Evolutionary conservation across 148 eudicot species (phyloP).

Genomic region (Vaccinium vitisidaea): DNA sequence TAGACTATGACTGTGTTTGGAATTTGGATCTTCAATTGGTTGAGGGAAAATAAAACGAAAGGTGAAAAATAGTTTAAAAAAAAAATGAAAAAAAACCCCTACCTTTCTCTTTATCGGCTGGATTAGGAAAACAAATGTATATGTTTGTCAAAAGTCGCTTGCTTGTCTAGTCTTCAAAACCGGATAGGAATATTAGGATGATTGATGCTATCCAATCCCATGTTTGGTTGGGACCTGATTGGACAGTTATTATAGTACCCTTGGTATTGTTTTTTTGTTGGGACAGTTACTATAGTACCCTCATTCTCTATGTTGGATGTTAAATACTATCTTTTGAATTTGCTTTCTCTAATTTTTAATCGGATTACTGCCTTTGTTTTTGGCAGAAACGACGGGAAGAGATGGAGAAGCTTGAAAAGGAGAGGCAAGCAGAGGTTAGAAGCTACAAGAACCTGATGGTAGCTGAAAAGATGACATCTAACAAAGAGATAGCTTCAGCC

Average conservation of each 20-base stretch:
- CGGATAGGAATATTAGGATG: background rate
- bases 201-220: background rate
- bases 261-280: background rate
- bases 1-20: background rate
- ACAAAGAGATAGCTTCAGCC: conserved; percentile 82
- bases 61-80: background rate
- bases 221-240: background rate
- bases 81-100: background rate
- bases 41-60: background rate
- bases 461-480: conserved; percentile 97
- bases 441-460: conserved; percentile 99
- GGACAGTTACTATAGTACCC: background rate
- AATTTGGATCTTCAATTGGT: background rate
- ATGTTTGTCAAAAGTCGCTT: background rate
- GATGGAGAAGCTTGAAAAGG: conserved; percentile 87
- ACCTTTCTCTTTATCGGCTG: background rate
- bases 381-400: conserved; percentile 86
- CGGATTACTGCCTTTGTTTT: conserved; percentile 1
- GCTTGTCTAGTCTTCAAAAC: background rate
- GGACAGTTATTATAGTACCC: background rate
- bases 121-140: background rate
- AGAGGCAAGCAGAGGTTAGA: conserved; percentile 79
- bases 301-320: background rate
- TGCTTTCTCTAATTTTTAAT: background rate
- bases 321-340: background rate